Percentiles rank a stretch among this genome's conserved stretches.
These are phyloP conservation scores for Yarrowia divulgata DNA, from an alignment of 805 yeast species.

Conservation along the genomic window DNA sequence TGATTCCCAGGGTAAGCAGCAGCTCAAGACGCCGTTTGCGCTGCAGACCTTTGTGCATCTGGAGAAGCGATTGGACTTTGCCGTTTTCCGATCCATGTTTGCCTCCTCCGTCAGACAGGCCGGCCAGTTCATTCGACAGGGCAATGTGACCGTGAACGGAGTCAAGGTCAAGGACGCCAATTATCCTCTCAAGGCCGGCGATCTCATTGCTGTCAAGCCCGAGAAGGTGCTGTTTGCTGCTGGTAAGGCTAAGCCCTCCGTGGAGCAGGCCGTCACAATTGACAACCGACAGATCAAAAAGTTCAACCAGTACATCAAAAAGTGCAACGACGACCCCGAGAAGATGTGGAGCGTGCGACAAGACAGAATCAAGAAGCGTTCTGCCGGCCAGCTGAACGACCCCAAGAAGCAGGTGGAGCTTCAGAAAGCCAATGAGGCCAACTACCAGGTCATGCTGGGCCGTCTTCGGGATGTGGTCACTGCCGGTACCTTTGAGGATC, in stretches of 20 bases:
- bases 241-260: constrained; percentile 83
- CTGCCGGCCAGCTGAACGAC: constrained; percentile 10
- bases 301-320: constrained; percentile 77
- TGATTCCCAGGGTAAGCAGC: constrained; percentile 45
- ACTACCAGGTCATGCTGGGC: constrained; percentile 40
- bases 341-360: constrained; percentile 57
- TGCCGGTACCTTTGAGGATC: constrained; percentile 45
- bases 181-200: constrained; percentile 81
- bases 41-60: constrained; percentile 87
- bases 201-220: constrained; percentile 83
- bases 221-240: constrained; percentile 83
- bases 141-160: constrained; percentile 87
- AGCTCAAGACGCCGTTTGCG: constrained; percentile 72
- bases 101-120: constrained; percentile 95
- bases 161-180: constrained; percentile 78
- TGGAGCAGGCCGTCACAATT: constrained; percentile 68
- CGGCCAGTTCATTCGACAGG: constrained; percentile 80
- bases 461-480: constrained; percentile 32
- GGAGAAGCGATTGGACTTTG: constrained; percentile 89
- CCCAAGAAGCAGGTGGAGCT: constrained; percentile 31
- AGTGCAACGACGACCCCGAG: constrained; percentile 64
- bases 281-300: constrained; percentile 74
- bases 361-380: constrained; percentile 39
- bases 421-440: constrained; percentile 15
- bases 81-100: constrained; percentile 89